Evolutionary conservation across 2,329 filamentous ascomycete species (phyloP).

Genomic region (Chrysoporthe austroafricana): DNA sequence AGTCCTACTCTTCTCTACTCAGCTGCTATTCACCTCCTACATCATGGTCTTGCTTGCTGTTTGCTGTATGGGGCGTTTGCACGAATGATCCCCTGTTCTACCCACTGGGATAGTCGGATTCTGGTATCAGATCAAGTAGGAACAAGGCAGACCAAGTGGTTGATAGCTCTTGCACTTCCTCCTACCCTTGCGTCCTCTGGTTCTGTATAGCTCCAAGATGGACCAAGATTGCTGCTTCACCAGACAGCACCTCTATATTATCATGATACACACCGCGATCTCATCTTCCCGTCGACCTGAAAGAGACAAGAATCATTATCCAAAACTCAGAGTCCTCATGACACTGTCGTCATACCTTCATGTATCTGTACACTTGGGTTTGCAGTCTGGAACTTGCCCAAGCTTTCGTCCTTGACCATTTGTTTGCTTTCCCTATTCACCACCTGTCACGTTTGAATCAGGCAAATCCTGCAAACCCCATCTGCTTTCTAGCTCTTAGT

Average conservation of each 20-base stretch:
- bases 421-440: too few relatives aligned
- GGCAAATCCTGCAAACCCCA: not conserved
- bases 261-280: not conserved
- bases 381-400: not conserved
- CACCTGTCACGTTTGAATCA: not conserved
- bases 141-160: constrained; percentile 12
- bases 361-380: not conserved
- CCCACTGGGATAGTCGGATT: not conserved
- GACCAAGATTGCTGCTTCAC: not conserved
- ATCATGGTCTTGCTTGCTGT: constrained; percentile 6
- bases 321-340: not conserved
- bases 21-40: not conserved
- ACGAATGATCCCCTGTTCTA: too few relatives aligned
- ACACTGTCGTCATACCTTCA: constrained; percentile 10
- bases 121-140: not conserved
- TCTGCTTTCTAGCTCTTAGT: not conserved
- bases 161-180: constrained; percentile 8
- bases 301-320: not conserved
- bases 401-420: not conserved
- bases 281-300: not conserved
- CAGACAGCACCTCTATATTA: not conserved
- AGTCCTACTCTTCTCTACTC: constrained; percentile 27
- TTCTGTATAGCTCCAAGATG: not conserved
- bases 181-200: not conserved
- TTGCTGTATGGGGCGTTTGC: not conserved